Conservation (phyloP, 2,329 filamentous ascomycete species). For the Aspergillus quadrilineatus region DNA sequence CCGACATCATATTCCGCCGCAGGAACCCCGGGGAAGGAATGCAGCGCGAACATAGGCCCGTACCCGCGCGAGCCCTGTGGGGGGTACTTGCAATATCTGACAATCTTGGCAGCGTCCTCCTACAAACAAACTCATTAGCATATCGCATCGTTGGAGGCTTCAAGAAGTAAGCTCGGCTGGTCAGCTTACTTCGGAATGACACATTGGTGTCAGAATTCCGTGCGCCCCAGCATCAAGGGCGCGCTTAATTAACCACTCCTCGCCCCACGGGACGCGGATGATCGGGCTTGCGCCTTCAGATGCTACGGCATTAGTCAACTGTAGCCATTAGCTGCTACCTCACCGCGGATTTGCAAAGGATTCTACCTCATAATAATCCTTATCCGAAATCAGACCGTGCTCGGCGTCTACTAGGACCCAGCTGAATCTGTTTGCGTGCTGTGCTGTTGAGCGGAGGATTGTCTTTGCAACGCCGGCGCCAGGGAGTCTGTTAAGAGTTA, state of each 20-base stretch:
- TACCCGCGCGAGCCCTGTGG: slow-evolving; percentile 33
- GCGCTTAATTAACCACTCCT: slow-evolving; percentile 44
- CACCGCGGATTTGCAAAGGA: too few relatives aligned
- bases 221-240: slow-evolving; percentile 41
- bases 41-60: slow-evolving; percentile 38
- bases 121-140: slow-evolving; percentile 3
- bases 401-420: slow-evolving; percentile 44
- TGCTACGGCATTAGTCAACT: slow-evolving; percentile 39
- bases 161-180: too few relatives aligned
- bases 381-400: slow-evolving; percentile 41
- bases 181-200: slow-evolving; percentile 28
- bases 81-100: slow-evolving; percentile 33
- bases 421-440: slow-evolving; percentile 25
- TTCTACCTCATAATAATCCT: slow-evolving; percentile 38
- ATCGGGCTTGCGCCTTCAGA: slow-evolving; percentile 35
- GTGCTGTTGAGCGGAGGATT: slow-evolving; percentile 30
- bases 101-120: slow-evolving; percentile 32
- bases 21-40: slow-evolving; percentile 29
- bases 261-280: slow-evolving; percentile 34
- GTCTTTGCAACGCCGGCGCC: slow-evolving; percentile 33
- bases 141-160: background rate
- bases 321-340: too few relatives aligned
- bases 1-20: slow-evolving; percentile 33
- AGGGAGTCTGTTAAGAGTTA: slow-evolving; percentile 24
- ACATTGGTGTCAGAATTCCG: slow-evolving; percentile 39